Evolutionary conservation across 768 basidiomycete genomes (phyloP).

Genomic region (Russula lepida): DNA sequence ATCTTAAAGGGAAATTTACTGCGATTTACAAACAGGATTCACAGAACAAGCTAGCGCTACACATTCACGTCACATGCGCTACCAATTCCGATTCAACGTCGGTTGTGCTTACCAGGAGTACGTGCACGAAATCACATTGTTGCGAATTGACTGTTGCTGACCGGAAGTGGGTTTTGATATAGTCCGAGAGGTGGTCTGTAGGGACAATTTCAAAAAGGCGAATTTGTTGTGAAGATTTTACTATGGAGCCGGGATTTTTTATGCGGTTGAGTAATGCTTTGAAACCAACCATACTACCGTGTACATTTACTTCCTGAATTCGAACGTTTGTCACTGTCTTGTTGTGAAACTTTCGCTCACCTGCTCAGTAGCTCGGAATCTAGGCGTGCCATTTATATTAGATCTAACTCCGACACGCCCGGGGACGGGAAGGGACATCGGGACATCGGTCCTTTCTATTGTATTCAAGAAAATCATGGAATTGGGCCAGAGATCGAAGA

Average conservation of each 20-base stretch:
- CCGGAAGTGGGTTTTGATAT: background rate
- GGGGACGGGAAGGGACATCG: too few relatives aligned
- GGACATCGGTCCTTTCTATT: too few relatives aligned
- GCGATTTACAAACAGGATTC: slow-evolving; percentile 44
- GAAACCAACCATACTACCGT: background rate
- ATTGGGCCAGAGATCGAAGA: too few relatives aligned
- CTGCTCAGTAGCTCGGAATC: too few relatives aligned
- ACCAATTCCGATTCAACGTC: slow-evolving; percentile 44
- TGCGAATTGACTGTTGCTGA: background rate
- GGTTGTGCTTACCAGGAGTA: slow-evolving; percentile 40
- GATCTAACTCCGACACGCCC: background rate
- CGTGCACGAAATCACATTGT: slow-evolving; percentile 20
- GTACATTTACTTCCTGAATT: too few relatives aligned
- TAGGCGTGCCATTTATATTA: background rate
- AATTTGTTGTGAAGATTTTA: slow-evolving; percentile 21
- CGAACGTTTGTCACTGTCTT: background rate
- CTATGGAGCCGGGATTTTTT: too few relatives aligned
- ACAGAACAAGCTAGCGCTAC: slow-evolving; percentile 38
- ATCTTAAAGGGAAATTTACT: slow-evolving; percentile 44
- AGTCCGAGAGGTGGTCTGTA: slow-evolving; percentile 27
- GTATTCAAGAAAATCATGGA: too few relatives aligned
- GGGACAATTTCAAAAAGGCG: slow-evolving; percentile 20
- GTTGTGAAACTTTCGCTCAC: too few relatives aligned
- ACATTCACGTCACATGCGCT: slow-evolving; percentile 50
- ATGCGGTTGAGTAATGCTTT: background rate